These are phyloP conservation scores for Zarea fungicola DNA, from an alignment of 2,329 filamentous ascomycete genomes.

Conservation along the genomic window DNA sequence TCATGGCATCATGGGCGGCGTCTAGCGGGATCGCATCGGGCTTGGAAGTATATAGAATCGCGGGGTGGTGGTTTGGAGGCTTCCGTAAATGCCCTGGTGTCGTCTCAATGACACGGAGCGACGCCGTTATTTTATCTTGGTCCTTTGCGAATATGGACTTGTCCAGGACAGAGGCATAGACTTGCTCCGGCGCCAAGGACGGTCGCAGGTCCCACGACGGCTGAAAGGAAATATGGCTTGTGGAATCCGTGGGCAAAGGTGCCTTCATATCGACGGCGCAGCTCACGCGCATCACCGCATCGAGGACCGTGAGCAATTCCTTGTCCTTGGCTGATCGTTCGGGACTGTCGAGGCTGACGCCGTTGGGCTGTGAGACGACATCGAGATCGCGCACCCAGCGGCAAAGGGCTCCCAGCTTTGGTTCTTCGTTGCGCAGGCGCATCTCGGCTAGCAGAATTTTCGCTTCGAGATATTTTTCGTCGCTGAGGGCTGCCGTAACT, in stretches of 20 bases:
- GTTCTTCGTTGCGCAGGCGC: slow-evolving; percentile 59
- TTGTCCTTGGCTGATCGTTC: slow-evolving; percentile 42
- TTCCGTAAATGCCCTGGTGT: slow-evolving; percentile 56
- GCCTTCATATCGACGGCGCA: slow-evolving; percentile 52
- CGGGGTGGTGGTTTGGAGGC: slow-evolving; percentile 62
- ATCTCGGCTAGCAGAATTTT: slow-evolving; percentile 63
- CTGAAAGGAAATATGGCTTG: slow-evolving; percentile 52
- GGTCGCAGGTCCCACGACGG: slow-evolving; percentile 55
- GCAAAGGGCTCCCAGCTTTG: slow-evolving; percentile 63
- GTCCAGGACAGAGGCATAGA: slow-evolving; percentile 56
- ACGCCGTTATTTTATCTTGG: slow-evolving; percentile 30
- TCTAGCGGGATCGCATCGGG: slow-evolving; percentile 52
- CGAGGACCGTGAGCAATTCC: slow-evolving; percentile 56
- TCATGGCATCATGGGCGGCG: slow-evolving; percentile 38
- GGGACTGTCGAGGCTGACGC: slow-evolving; percentile 25
- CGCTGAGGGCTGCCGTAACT: slow-evolving; percentile 60
- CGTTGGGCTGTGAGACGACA: slow-evolving; percentile 52
- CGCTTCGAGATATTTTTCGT: slow-evolving; percentile 62
- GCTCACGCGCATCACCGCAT: slow-evolving; percentile 58
- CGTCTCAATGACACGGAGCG: slow-evolving; percentile 56
- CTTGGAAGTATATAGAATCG: slow-evolving; percentile 57
- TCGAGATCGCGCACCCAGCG: slow-evolving; percentile 69
- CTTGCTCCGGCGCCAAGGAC: slow-evolving; percentile 33
- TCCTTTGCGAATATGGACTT: slow-evolving; percentile 44
- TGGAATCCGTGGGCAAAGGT: slow-evolving; percentile 25